Evolutionary conservation across 73 alveolate genomes (phyloP), one percentile per base, ranked within the genome.

Genomic region (Paramecium pentaurelia): DNA sequence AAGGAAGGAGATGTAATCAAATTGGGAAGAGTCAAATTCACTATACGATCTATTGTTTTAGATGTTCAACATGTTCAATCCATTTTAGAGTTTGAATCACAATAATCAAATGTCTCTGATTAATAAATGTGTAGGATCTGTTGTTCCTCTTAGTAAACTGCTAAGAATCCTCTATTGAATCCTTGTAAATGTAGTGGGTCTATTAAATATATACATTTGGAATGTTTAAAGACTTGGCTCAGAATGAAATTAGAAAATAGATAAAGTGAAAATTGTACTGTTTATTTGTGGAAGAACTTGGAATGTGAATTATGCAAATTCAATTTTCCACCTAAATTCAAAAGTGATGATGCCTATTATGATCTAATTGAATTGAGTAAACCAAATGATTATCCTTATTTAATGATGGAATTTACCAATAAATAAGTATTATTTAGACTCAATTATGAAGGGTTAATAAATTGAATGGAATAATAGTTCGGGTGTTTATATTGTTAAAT

Each of bases 171-270:
- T 12, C 68, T 95, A 7, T 71, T 95, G 8, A 95, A 87, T 71
- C 97, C 97, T 27, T 95, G 97, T 64, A 86, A 87, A 47, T 95
- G 97, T 71, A 89, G 95, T 10, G 97, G 97, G 71, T 83, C 96
- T 11, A 89, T 95, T 87, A 95, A 93, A 90, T 89, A 70, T 86
- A 92, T 95, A 3, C 97, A 95, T 93, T 77, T 95, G 14, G 93
- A 86, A 42, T 95, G 97, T 60, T 49, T 95, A 11, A 64, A 93
- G 70, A 87, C 60, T 36, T 95, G 97, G 97, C 95, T 95, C 3
- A 95, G 93, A 86, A 89, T 92, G 58, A 95, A 95, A 77, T 87
- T 93, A 70, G 93, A 92, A 25, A 88, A 59, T 86, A 64, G 92
- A 71, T 90, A 95, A 75, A 93, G 94, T 11, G 71, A 95, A 34